These are phyloP conservation scores for Fomitiporia mediterranea DNA, from an alignment of 1,284 basidiomycete species.

Conservation along the genomic window DNA sequence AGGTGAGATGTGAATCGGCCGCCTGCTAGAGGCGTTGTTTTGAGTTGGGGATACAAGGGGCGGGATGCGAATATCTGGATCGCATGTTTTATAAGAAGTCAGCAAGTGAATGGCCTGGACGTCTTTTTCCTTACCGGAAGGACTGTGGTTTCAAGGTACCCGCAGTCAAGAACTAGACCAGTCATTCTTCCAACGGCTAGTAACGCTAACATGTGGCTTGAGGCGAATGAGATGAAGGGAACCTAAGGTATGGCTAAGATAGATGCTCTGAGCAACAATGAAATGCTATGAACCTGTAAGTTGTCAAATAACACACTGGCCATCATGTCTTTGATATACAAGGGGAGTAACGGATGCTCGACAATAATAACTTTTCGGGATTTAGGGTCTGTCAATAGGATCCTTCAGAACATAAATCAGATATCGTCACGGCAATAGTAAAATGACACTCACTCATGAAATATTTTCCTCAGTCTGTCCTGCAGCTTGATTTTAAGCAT, in stretches of 20 bases:
- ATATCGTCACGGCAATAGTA: not conserved
- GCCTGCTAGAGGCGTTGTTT: conserved; percentile 81
- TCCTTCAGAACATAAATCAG: conserved; percentile 44
- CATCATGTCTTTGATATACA: conserved; percentile 84
- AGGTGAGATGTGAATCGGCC: conserved; percentile 70
- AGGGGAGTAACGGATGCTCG: conserved; percentile 84
- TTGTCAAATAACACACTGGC: conserved; percentile 88
- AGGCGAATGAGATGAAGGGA: conserved; percentile 89
- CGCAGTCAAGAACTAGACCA: conserved; percentile 89
- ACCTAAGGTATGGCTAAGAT: conserved; percentile 47
- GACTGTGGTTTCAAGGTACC: conserved; percentile 84
- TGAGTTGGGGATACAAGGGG: conserved; percentile 76
- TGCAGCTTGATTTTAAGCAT: conserved; percentile 68
- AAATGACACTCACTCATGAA: conserved; percentile 67
- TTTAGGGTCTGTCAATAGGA: conserved; percentile 89
- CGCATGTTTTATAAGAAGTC: not conserved
- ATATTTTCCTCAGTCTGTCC: conserved; percentile 67
- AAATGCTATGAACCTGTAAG: conserved; percentile 57
- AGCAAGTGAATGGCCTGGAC: not conserved
- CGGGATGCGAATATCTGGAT: conserved; percentile 84
- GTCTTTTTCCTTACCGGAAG: conserved; percentile 63
- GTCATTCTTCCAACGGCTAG: conserved; percentile 85
- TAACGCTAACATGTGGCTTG: conserved; percentile 79
- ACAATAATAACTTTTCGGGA: conserved; percentile 89
- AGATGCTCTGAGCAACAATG: not conserved